Base-by-base conservation (phyloP, 257 asterid species). In the Asclepias syriaca region DNA sequence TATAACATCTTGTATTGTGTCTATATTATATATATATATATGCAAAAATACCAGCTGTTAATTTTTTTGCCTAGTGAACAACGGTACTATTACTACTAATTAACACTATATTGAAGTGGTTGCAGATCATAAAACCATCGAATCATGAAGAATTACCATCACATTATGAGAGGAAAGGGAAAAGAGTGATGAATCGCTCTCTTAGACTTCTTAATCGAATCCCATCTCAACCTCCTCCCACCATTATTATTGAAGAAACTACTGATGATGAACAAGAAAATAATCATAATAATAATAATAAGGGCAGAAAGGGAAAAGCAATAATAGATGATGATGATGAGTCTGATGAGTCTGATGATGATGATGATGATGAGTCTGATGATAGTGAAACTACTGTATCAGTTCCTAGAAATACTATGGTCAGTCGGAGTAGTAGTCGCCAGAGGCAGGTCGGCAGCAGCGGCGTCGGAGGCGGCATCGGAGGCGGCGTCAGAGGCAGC, bases 111-210 rank as follows among this genome's bases (percentile, higher is more conserved):
- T 27, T 22, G 37, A 16, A 24, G 0, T 60, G 50, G 1, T 49
- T 14, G 51, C 8, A 65, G 18, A 32, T 0, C 8, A 22, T 1
- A 1, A 74, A 78, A 45, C 16, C 65, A 15, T 22, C 72, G 15
- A 64, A 54, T 21, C 51, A 3, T 34, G 37, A 73, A 43, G 16
- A 68, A 6, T 2, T 67, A 70, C 8, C 43, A 50, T 0, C 37
- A 32, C 2, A 32, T 32, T 9, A 29, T 5, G 69, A 50, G 13
- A n/a, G 4, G 22, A 40, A 32, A 19, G 45, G 61, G 14, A 5
- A 16, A 16, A 53, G 63, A 14, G 69, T 40, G 3, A 69, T 69
- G 73, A 34, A 34, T 65, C 65, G 56, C 54, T 18, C 65, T 13
- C 55, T 16, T 50, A 72, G 65, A 65, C 73, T 74, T 22, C 11